These are phyloP conservation scores for Phragmites australis DNA, from an alignment of 176 grass and related monocot species.

Conservation along the genomic window DNA sequence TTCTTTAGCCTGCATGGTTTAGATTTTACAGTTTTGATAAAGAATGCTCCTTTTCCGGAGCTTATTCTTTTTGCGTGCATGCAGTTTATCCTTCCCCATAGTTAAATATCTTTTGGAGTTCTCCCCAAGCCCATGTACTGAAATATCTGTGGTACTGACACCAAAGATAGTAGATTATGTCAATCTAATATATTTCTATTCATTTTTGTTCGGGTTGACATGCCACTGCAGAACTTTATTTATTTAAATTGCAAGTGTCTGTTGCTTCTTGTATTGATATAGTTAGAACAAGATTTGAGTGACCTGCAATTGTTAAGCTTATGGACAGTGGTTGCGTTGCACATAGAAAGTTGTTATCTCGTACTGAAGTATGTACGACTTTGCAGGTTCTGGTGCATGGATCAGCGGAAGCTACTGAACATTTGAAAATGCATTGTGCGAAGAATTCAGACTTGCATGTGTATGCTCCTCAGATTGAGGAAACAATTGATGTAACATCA, in stretches of 20 bases:
- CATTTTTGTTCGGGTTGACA: neutral
- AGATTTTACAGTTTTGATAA: slow-evolving; percentile 33
- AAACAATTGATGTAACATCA: slow-evolving; percentile 97
- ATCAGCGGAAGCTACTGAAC: slow-evolving; percentile 93
- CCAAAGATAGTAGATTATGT: slow-evolving; percentile 1
- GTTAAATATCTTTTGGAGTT: neutral
- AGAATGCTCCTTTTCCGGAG: neutral
- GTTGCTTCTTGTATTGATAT: neutral
- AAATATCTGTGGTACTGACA: slow-evolving; percentile 17
- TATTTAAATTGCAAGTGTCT: slow-evolving; percentile 17
- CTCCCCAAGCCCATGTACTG: neutral
- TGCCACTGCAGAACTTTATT: neutral
- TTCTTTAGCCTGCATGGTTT: slow-evolving; percentile 16
- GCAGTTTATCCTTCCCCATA: slow-evolving; percentile 15
- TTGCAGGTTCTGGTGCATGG: slow-evolving; percentile 90
- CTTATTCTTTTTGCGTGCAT: neutral
- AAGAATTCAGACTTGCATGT: slow-evolving; percentile 86
- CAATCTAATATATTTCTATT: slow-evolving; percentile 7
- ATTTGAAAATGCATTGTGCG: slow-evolving; percentile 91
- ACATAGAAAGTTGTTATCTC: slow-evolving; percentile 3
- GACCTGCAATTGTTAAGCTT: slow-evolving; percentile 30
- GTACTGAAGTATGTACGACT: slow-evolving; percentile 7
- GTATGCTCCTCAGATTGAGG: slow-evolving; percentile 93
- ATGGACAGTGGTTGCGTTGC: slow-evolving; percentile 4
- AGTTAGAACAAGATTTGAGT: slow-evolving; percentile 23